Percentiles rank a stretch among this genome's conserved stretches.
phyloP scores from a whole-genome alignment of 768 basidiomycete genomes.

The Tulasnella sp. region DNA sequence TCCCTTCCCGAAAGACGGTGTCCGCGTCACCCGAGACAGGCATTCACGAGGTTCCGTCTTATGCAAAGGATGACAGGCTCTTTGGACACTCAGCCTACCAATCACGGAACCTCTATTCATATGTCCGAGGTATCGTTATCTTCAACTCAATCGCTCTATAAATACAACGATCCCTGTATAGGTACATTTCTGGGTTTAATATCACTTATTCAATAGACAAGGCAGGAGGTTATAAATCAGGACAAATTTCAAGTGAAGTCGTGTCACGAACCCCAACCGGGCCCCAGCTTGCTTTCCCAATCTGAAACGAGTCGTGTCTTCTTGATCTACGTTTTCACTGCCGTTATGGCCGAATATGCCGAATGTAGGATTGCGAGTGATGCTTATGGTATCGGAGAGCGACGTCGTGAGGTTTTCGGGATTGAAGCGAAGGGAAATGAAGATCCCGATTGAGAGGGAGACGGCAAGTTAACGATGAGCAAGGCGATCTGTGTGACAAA shows the following conservation, averaged over 20 bases:
- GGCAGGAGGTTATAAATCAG: neutral
- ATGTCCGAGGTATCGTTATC: neutral
- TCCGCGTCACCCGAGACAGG: too few species aligned
- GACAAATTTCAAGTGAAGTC: neutral
- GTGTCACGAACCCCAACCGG: neutral
- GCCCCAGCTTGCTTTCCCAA: neutral
- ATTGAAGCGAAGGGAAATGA: neutral
- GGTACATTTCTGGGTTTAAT: neutral
- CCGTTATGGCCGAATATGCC: neutral
- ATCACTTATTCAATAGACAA: neutral
- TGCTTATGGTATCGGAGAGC: slow-evolving; percentile 33
- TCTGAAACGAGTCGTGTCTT: neutral
- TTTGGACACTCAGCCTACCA: too few species aligned
- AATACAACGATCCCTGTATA: neutral
- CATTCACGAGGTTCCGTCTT: too few species aligned
- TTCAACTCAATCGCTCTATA: neutral
- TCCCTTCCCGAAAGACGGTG: too few species aligned
- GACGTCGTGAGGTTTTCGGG: slow-evolving; percentile 48
- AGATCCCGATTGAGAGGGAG: neutral
- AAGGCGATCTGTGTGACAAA: neutral
- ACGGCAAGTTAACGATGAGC: neutral
- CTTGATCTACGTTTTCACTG: neutral
- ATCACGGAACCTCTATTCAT: too few species aligned
- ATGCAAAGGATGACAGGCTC: too few species aligned
- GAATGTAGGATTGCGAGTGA: neutral